Base-by-base conservation (phyloP, 192 early-diverging fungal genomes). In the Linnemannia schmuckeri region DNA sequence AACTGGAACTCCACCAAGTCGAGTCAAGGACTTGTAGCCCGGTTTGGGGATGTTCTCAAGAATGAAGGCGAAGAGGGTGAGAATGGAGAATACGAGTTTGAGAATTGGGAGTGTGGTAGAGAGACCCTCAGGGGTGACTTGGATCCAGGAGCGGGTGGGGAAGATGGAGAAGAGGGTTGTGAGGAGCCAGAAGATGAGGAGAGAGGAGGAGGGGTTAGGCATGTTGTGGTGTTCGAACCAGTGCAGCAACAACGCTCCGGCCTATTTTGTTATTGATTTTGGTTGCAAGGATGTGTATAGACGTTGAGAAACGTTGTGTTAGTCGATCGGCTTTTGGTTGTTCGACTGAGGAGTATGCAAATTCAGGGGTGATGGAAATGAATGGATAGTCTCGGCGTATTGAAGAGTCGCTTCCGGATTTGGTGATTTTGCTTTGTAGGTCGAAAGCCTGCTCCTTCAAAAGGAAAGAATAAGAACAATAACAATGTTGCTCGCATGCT, bases 101-200 rank as follows among this genome's bases (percentile, higher is more conserved):
- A 86, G 75, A 41, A 81, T 82, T 8, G 90, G 61, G 37, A 68
- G 61, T 12, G 86, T 79, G 20, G 82, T 63, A 7, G 72, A 27
- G 30, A 77, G 81, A 1, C 81, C 70, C 0, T 40, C 41, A 4
- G 68, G 81, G 5, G 81, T 77, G 27, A 49, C 54, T 46, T 82
- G 66, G 30, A 80, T 75, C 73, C 80, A 63, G 30, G 91, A 88
- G 33, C 92, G 85, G 49, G 91, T 74, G 0, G 78, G 82, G 38
- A 91, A 86, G 41, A 75, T 38, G 18, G 63, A 74, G 5, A 81
- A 40, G 37, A 92, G 41, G 17, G 86, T 27, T 18, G 68, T 75
- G 37, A 86, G 71, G 41, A 94, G 78, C 91, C 91, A 93, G 72
- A 88, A 92, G 70, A 95, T 75, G 5, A 93, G 81, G 12, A 95